Evolutionary conservation across 176 grass and related monocot genomes (phyloP), one percentile per base, ranked within the genome.

Genomic region (Avena atlantica): DNA sequence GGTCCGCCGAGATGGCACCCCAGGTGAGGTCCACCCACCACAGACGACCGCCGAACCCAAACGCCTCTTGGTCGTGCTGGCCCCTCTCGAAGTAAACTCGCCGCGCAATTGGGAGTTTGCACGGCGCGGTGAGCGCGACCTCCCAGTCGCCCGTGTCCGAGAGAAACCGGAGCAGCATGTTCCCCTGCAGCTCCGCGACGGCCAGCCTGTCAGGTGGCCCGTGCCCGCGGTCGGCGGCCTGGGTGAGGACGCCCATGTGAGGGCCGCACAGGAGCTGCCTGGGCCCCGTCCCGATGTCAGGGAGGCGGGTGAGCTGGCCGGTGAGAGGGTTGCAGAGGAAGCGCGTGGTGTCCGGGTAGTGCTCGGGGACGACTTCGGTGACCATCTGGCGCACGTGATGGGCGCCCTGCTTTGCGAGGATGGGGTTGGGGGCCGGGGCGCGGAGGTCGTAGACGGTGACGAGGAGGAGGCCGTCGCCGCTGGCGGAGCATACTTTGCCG

Each of bases 301-400:
- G 69, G 69, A 71, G 17, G 69, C 69, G 69, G 19, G 37, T 71
- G 0, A 71, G 37, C 6, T 71, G 37, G 37, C 36, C 68, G 36
- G 68, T 70, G 68, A 70, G 36, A 44, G 68, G 68, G 36, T 70
- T 70, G 68, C 36, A 70, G 36, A 70, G 36, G 68, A 70, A 70
- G 17, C 68, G 68, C 68, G 68, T 70, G 68, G 37, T 70, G 8
- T 70, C 10, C 5, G 60, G 60, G 60, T 1, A 25, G 60, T 63
- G 68, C 1, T 42, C 36, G 68, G 68, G 68, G 68, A 19, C 68
- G 68, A 70, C 4, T 36, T 36, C 8, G 68, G 36, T 70, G 36
- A 71, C 3, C 67, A 10, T 25, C 60, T 63, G 60, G 60, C 60
- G 60, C 60, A 63, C 60, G 3, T 11, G 60, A 5, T 63, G 6